These are phyloP conservation scores for Exophiala spinifera DNA, from an alignment of 2,329 filamentous ascomycete genomes.

Conservation along the genomic window DNA sequence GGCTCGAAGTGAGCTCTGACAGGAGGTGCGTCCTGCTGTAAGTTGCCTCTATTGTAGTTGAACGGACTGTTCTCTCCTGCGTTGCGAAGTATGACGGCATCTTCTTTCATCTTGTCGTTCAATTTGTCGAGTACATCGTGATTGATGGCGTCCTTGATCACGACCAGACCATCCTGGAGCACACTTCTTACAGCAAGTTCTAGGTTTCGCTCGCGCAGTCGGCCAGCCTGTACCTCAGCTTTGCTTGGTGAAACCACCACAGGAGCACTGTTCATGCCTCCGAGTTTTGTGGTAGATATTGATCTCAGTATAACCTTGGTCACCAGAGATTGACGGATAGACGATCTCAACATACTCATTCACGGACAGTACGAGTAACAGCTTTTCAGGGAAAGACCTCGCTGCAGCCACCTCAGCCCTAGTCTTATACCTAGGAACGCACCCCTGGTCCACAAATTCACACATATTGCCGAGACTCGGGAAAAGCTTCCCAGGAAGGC, in stretches of 20 bases:
- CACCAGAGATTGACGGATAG: not conserved
- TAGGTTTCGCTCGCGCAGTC: conserved; percentile 43
- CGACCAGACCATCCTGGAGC: conserved; percentile 55
- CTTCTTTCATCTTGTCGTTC: conserved; percentile 58
- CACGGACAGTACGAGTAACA: not conserved
- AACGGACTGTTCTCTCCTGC: conserved; percentile 55
- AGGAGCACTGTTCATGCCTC: not conserved
- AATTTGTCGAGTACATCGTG: conserved; percentile 53
- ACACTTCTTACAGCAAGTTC: conserved; percentile 54
- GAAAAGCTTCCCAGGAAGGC: no score
- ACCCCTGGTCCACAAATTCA: no score
- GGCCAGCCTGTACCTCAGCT: conserved; percentile 9
- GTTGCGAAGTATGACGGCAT: conserved; percentile 52
- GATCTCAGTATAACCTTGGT: not conserved
- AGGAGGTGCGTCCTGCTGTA: conserved; percentile 59
- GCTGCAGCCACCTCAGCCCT: no score
- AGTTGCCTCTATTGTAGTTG: conserved; percentile 60
- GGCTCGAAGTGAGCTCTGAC: conserved; percentile 49
- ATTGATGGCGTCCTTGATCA: conserved; percentile 53
- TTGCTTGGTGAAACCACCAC: not conserved
- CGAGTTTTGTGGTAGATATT: not conserved
- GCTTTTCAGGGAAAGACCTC: no score
- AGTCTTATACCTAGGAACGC: no score
- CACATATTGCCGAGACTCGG: no score
- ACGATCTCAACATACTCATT: not conserved